Evolutionary conservation across 768 basidiomycete genomes (phyloP), one percentile per base, ranked within the genome.

Genomic region (Austroboletus eburneus): DNA sequence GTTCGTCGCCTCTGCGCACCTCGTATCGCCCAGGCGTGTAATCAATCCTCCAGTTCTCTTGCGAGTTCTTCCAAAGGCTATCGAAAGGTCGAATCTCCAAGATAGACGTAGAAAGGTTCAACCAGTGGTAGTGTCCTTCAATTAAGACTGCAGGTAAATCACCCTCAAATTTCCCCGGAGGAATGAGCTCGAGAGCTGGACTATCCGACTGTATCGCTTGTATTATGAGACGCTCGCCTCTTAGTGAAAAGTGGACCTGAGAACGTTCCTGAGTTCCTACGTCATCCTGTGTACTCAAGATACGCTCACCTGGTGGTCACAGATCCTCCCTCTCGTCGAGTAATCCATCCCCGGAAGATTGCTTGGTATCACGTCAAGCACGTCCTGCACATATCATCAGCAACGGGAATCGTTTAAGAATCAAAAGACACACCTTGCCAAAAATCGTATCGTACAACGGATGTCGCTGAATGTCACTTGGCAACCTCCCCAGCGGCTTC

Each of bases 261-360:
- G 13, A 14, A 32, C 14, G 5, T 13, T 13, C 30, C 30, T 14
- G 30, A 32, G 13, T 13, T 32, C 30, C 14, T 13, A 32, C 14
- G 13, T 13, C 17, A 34, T 29, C n/a, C 4, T 10, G 18, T 14
- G 24, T 9, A n/a, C 1, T 2, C 20, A 12, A 40, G 18, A 8
- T 1, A 9, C 13, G 16, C 54, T 42, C 21, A 57, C 63, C 45
- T 52, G 57, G 18, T 66, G 51, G 25, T 29, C 46, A 12, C 36
- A 53, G 7, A 64, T 33, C 18, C 16, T 33, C 24, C 52, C 56
- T 16, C 54, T 40, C 8, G 57, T 58, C 13, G 54, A 42, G 23
- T 51, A 65, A 7, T 57, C 57, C 55, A 65, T 59, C 14, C 53
- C 62, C 4, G 51, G 37, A 6, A 59, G 30, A 48, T 56, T 55